phyloP scores from a whole-genome alignment of 768 basidiomycete species.

The Cystofilobasidium macerans region DNA sequence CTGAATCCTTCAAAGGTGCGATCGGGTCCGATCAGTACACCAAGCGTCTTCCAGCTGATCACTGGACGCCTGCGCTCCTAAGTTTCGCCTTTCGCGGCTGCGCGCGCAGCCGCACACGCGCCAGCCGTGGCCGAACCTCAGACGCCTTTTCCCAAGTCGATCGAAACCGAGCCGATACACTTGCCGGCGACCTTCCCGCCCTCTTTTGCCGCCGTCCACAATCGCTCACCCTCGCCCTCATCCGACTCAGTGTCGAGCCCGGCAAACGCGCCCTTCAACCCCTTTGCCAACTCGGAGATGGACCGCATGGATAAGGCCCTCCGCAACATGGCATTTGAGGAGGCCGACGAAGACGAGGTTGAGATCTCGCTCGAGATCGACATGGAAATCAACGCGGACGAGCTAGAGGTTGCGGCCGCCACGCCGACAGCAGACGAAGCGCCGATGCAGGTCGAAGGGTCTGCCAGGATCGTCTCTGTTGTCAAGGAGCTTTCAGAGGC shows the following conservation, averaged over 20 bases:
- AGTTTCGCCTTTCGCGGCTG: not conserved
- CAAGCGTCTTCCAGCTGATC: too few relatives aligned
- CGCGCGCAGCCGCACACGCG: not conserved
- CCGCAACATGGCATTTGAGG: conserved; percentile 16
- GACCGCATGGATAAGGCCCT: conserved; percentile 17
- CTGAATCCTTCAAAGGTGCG: not conserved
- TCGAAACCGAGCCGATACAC: not conserved
- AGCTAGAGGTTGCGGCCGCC: not conserved
- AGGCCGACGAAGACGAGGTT: not conserved
- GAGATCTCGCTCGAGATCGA: conserved; percentile 3
- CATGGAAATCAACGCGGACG: not conserved
- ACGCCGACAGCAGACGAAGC: not conserved
- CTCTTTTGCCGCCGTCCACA: conserved; percentile 8
- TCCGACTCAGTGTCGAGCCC: not conserved
- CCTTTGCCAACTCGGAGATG: conserved; percentile 2
- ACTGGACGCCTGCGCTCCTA: not conserved
- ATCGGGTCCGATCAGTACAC: too few relatives aligned
- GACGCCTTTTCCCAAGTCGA: not conserved
- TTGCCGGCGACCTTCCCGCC: conserved; percentile 8
- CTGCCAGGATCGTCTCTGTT: too few relatives aligned
- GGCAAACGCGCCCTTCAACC: not conserved
- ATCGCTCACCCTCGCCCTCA: not conserved
- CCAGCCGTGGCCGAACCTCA: too few relatives aligned
- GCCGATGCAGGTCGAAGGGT: too few relatives aligned
- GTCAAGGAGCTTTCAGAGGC: too few relatives aligned